Conservation (phyloP, 1,284 basidiomycete genomes). For the Sanghuangporus sanghuang region DNA sequence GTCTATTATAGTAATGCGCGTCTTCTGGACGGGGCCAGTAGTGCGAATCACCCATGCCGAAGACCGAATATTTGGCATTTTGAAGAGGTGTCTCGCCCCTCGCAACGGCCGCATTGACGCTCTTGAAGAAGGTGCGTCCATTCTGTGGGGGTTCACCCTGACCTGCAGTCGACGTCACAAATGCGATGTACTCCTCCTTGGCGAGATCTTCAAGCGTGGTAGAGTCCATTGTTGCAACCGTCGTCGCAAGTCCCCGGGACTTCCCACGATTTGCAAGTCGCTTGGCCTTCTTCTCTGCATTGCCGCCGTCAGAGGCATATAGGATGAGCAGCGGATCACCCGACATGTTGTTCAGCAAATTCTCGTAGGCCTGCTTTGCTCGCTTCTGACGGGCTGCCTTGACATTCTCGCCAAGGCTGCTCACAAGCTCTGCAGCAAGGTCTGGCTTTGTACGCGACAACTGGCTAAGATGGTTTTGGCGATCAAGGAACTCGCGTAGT, state of each 20-base stretch:
- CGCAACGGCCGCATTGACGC: constrained; percentile 64
- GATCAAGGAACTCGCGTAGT: constrained; percentile 91
- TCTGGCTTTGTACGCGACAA: constrained; percentile 79
- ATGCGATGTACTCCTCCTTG: constrained; percentile 78
- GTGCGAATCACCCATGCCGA: constrained; percentile 96
- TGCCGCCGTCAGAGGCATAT: constrained; percentile 92
- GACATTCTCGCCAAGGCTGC: constrained; percentile 80
- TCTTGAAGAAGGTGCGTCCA: constrained; percentile 87
- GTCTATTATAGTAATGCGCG: constrained; percentile 97
- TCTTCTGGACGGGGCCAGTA: constrained; percentile 99
- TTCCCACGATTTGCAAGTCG: constrained; percentile 80
- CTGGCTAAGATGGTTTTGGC: constrained; percentile 94
- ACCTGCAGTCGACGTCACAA: constrained; percentile 96
- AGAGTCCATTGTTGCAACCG: constrained; percentile 72
- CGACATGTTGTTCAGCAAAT: constrained; percentile 81
- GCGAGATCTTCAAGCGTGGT: constrained; percentile 70
- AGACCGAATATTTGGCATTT: constrained; percentile 78
- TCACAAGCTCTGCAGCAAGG: constrained; percentile 81
- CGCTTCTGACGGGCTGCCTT: constrained; percentile 81
- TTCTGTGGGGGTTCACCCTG: constrained; percentile 99
- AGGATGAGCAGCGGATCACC: constrained; percentile 87
- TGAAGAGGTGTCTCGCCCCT: constrained; percentile 50
- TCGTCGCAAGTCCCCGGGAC: constrained; percentile 78
- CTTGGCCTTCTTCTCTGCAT: constrained; percentile 94
- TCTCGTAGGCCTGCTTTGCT: constrained; percentile 84